Conservation (phyloP, 2,329 filamentous ascomycete genomes). For the Sclerotinia minor region DNA sequence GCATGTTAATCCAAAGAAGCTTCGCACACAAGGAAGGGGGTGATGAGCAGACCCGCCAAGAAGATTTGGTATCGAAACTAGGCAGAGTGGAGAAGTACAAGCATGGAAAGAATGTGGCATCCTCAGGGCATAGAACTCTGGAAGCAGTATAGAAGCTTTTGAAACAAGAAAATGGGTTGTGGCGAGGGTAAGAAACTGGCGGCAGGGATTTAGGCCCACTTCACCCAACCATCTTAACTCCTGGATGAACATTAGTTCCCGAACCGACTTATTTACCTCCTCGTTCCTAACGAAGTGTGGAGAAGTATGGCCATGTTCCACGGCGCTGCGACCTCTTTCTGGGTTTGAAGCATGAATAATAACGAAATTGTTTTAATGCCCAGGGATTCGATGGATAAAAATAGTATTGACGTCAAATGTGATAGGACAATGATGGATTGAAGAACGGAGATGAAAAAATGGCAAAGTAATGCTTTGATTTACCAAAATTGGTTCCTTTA, state of each 20-base stretch:
- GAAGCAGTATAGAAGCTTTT: slow-evolving; percentile 37
- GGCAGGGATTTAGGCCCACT: slow-evolving; percentile 20
- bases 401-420: slow-evolving; percentile 18
- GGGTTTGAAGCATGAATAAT: slow-evolving; percentile 25
- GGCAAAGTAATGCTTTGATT: slow-evolving; percentile 28
- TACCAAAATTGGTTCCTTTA: not conserved
- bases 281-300: slow-evolving; percentile 18
- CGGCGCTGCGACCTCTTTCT: slow-evolving; percentile 24
- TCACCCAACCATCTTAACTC: slow-evolving; percentile 24
- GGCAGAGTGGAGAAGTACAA: slow-evolving; percentile 12
- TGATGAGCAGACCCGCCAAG: slow-evolving; percentile 11
- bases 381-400: slow-evolving; percentile 26
- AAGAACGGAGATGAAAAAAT: slow-evolving; percentile 24
- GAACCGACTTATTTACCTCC: slow-evolving; percentile 4
- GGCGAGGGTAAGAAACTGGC: slow-evolving; percentile 21
- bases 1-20: slow-evolving; percentile 19
- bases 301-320: slow-evolving; percentile 18
- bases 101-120: slow-evolving; percentile 4
- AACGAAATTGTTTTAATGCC: slow-evolving; percentile 24
- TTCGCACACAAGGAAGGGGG: slow-evolving; percentile 19
- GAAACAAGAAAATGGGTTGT: slow-evolving; percentile 28
- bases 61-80: slow-evolving; percentile 19
- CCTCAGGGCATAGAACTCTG: slow-evolving; percentile 33
- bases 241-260: slow-evolving; percentile 25
- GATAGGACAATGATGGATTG: slow-evolving; percentile 20